These are phyloP conservation scores for Rubia balearica DNA, from an alignment of 305 asterid species.

Conservation along the genomic window DNA sequence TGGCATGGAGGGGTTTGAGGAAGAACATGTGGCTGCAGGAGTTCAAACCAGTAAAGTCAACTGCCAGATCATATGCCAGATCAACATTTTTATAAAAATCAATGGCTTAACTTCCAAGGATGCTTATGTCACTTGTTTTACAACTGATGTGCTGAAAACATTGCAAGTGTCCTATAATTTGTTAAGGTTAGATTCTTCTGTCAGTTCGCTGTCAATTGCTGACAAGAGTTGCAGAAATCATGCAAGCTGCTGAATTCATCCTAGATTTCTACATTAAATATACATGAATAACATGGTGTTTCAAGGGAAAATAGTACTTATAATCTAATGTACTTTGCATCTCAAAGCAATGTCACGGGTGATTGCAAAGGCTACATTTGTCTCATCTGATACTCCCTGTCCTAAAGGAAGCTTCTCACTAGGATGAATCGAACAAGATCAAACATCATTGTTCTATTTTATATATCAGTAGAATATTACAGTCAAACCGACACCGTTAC, in stretches of 20 bases:
- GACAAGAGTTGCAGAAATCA: conserved; percentile 5
- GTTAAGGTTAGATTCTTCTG: not conserved
- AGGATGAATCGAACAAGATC: not conserved
- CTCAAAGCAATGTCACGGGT: not conserved
- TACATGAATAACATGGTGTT: not conserved
- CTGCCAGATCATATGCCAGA: conserved; percentile 3
- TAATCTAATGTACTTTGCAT: not conserved
- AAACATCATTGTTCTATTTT: not conserved
- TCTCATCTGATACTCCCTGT: not conserved
- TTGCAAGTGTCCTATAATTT: not conserved
- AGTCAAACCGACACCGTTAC: not conserved
- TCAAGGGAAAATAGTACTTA: not conserved
- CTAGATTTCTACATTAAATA: not conserved
- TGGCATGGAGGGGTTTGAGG: not conserved
- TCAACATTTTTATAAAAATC: not conserved
- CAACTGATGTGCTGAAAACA: not conserved
- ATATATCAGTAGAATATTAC: not conserved
- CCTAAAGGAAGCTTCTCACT: too few species aligned
- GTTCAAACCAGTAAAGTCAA: conserved; percentile 13
- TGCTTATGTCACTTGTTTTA: not conserved
- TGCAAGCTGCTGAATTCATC: not conserved
- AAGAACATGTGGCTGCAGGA: conserved; percentile 10
- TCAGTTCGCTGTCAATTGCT: not conserved
- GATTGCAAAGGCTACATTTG: not conserved
- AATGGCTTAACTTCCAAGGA: not conserved